phyloP scores from a whole-genome alignment of 345 rosid genomes.

The Eucalyptus camaldulensis region DNA sequence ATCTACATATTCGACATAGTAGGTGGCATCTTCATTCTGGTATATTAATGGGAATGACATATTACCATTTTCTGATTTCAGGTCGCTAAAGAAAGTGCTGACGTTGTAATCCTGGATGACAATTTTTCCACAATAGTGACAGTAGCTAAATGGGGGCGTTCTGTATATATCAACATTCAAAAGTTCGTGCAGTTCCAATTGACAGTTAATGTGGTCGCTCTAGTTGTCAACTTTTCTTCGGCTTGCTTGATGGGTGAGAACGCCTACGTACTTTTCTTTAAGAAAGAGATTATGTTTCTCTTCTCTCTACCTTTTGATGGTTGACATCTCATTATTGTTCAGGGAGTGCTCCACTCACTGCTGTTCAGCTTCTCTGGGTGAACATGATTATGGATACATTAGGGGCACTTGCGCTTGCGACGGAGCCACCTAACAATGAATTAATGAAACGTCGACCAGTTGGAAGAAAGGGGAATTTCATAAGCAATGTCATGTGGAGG shows the following conservation, averaged over 20 bases:
- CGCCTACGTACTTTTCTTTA: background rate
- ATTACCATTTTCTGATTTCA: conserved; percentile 5
- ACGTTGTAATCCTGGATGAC: conserved; percentile 87
- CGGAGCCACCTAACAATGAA: conserved; percentile 65
- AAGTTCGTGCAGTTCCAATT: conserved; percentile 96
- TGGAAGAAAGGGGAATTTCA: conserved; percentile 62
- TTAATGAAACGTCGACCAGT: conserved; percentile 58
- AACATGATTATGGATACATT: conserved; percentile 83
- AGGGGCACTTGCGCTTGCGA: conserved; percentile 89
- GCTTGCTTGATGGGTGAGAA: conserved; percentile 83
- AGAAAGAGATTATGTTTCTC: background rate
- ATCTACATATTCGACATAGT: background rate
- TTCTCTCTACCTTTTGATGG: background rate
- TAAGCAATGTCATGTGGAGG: conserved; percentile 93
- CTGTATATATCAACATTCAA: conserved; percentile 85
- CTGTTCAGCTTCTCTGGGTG: conserved; percentile 83
- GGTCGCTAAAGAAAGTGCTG: conserved; percentile 99
- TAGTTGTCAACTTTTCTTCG: conserved; percentile 80
- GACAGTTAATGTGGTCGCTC: conserved; percentile 80
- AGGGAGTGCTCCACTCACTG: conserved; percentile 72
- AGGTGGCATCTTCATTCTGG: background rate
- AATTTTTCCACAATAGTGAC: conserved; percentile 93
- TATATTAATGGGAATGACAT: background rate
- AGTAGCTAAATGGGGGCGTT: conserved; percentile 95
- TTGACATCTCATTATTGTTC: background rate